phyloP scores from a whole-genome alignment of 2,329 filamentous ascomycete species.

The Trichoderma gracile region DNA sequence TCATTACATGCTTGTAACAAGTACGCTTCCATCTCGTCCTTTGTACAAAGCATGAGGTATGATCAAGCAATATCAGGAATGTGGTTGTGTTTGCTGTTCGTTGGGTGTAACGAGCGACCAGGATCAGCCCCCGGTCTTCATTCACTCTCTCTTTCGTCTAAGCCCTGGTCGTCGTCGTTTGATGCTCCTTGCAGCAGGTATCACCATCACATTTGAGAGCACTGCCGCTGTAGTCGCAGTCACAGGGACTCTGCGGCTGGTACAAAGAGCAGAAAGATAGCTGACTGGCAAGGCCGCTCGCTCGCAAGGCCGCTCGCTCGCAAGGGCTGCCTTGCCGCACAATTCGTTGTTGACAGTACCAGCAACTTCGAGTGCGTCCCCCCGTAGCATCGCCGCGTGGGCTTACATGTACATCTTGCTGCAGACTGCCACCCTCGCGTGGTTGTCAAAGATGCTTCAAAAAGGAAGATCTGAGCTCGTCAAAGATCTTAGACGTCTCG shows the following conservation, averaged over 20 bases:
- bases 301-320: neutral
- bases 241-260: too few relatives aligned
- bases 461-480: neutral
- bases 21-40: too few relatives aligned
- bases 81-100: too few relatives aligned
- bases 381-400: neutral
- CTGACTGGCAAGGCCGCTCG: too few relatives aligned
- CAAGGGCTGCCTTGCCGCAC: neutral
- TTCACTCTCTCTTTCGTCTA: neutral
- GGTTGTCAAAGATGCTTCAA: neutral
- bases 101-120: conserved; percentile 14
- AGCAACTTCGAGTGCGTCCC: neutral
- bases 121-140: neutral
- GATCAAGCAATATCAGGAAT: too few relatives aligned
- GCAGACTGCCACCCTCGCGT: too few relatives aligned
- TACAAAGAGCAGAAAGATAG: conserved; percentile 9
- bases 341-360: too few relatives aligned
- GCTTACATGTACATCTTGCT: too few relatives aligned
- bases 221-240: conserved; percentile 9
- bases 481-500: conserved; percentile 10
- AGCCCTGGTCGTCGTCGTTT: neutral
- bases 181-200: conserved; percentile 24
- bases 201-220: conserved; percentile 26
- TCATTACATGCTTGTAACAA: too few relatives aligned
- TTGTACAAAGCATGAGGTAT: too few relatives aligned